Conservation (phyloP, 2,329 filamentous ascomycete genomes). For the Aspergillus tamarii region DNA sequence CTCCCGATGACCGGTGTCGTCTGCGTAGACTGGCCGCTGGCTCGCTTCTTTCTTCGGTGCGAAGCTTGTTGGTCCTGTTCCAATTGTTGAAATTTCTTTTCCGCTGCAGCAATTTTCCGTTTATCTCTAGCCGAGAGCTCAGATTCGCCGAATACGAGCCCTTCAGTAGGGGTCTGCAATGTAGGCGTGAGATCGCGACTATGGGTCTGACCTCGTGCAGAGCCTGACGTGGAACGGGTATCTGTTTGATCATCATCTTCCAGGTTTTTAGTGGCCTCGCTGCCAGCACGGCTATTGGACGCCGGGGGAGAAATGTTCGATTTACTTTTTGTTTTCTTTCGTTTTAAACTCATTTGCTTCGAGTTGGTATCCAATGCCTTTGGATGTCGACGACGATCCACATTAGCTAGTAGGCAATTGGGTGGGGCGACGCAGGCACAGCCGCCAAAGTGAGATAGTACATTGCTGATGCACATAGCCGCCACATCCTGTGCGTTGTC, state of each 20-base stretch:
- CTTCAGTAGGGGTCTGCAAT: constrained; percentile 49
- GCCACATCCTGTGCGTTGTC: constrained; percentile 46
- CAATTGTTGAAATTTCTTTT: constrained; percentile 64
- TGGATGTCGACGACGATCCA: constrained; percentile 47
- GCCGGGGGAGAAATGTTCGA: constrained; percentile 57
- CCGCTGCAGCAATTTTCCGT: constrained; percentile 65
- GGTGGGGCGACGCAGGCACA: constrained; percentile 49
- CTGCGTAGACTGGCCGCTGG: constrained; percentile 57
- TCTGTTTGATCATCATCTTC: constrained; percentile 62
- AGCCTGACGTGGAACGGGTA: constrained; percentile 60
- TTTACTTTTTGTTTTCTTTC: constrained; percentile 52
- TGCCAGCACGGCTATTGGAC: constrained; percentile 62
- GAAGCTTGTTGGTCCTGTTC: constrained; percentile 58
- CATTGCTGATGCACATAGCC: constrained; percentile 51
- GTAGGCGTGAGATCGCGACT: constrained; percentile 67
- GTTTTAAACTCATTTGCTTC: constrained; percentile 50
- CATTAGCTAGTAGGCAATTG: constrained; percentile 44
- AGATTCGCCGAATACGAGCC: constrained; percentile 39
- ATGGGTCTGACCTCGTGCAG: constrained; percentile 57
- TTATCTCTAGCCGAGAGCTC: constrained; percentile 65
- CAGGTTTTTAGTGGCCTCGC: constrained; percentile 56
- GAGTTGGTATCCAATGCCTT: constrained; percentile 34
- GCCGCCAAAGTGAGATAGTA: constrained; percentile 53
- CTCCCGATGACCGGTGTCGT: constrained; percentile 40
- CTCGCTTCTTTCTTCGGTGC: constrained; percentile 60